phyloP scores from a whole-genome alignment of 1,139 yeast genomes.

The Pichia sp. region DNA sequence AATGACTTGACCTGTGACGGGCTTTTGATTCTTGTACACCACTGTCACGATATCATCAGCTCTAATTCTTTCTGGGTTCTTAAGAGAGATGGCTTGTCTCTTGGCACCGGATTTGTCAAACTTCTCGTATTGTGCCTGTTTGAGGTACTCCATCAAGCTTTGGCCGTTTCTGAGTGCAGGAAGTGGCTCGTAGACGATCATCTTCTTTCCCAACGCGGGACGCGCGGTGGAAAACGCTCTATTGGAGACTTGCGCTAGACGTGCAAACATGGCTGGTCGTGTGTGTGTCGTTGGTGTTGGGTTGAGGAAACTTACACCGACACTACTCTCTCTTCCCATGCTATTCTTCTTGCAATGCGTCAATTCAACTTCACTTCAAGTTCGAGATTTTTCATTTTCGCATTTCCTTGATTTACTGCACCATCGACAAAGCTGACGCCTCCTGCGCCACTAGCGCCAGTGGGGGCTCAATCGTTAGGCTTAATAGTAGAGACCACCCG shows the following conservation, averaged over 20 bases:
- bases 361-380: no score
- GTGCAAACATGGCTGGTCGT: no score
- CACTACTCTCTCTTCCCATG: no score
- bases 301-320: no score
- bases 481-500: not conserved
- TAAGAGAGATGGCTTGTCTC: conserved; percentile 48
- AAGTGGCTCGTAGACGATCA: conserved; percentile 46
- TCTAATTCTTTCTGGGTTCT: conserved; percentile 46
- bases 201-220: conserved; percentile 11
- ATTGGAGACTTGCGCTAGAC: no score
- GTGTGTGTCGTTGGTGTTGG: no score
- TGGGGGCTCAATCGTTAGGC: not conserved
- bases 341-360: no score
- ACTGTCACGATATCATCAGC: conserved; percentile 82
- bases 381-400: no score
- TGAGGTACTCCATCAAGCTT: conserved; percentile 40
- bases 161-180: conserved; percentile 46
- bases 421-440: no score
- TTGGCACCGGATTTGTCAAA: conserved; percentile 74
- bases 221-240: conserved; percentile 7
- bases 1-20: conserved; percentile 65
- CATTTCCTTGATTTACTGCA: no score
- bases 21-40: conserved; percentile 60
- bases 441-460: conserved; percentile 25
- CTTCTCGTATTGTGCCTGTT: conserved; percentile 42